These are phyloP conservation scores for Pythium inflatum DNA, from an alignment of 352 stramenopile species.

Conservation along the genomic window DNA sequence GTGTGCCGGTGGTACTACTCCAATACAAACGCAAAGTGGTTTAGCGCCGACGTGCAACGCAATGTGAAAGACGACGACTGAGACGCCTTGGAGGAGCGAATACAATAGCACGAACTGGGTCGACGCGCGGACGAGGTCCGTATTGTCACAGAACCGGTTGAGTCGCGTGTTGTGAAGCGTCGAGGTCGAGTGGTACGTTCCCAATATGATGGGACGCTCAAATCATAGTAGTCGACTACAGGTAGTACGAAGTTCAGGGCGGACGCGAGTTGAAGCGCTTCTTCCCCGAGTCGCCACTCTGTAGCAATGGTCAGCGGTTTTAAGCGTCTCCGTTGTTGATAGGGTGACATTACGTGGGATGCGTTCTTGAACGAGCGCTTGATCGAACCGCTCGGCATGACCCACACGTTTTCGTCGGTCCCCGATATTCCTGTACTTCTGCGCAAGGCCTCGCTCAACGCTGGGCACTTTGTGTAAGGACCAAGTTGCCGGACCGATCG, in stretches of 20 bases:
- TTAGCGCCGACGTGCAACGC: slow-evolving; percentile 12
- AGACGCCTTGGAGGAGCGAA: neutral
- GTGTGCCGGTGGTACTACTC: slow-evolving; percentile 41
- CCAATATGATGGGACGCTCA: slow-evolving; percentile 23
- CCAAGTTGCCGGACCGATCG: slow-evolving; percentile 48
- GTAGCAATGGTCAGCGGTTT: no score
- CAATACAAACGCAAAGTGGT: slow-evolving; percentile 43
- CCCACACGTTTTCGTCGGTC: slow-evolving; percentile 49
- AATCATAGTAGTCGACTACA: slow-evolving; percentile 35
- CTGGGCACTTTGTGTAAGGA: slow-evolving; percentile 57
- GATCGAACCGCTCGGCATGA: slow-evolving; percentile 64
- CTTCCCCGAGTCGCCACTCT: no score
- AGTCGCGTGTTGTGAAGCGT: slow-evolving; percentile 26
- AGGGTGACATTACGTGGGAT: no score
- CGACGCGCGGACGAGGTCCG: neutral
- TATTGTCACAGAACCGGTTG: slow-evolving; percentile 23
- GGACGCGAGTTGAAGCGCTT: neutral
- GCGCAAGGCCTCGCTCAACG: slow-evolving; percentile 19
- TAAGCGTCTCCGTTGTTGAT: no score
- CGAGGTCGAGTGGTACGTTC: slow-evolving; percentile 11
- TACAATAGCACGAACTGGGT: neutral
- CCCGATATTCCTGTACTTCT: neutral
- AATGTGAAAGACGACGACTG: neutral
- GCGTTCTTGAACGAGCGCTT: slow-evolving; percentile 52
- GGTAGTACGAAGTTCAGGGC: neutral